Evolutionary conservation across 768 basidiomycete genomes (phyloP).

Genomic region (Arthromyces matolae): DNA sequence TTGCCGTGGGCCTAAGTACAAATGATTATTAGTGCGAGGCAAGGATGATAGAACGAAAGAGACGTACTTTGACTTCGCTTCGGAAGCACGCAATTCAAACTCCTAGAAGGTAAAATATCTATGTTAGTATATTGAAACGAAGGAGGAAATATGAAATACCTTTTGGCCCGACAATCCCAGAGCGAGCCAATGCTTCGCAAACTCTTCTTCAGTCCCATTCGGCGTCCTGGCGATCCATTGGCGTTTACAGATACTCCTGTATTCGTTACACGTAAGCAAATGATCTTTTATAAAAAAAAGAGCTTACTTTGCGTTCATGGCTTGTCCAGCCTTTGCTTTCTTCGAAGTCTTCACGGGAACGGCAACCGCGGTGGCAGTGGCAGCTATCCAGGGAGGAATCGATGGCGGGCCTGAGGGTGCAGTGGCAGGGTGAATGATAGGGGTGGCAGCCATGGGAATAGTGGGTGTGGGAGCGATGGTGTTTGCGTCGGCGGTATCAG

Average conservation of each 20-base stretch:
- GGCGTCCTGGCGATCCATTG: slow-evolving; percentile 1
- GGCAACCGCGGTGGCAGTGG: not conserved
- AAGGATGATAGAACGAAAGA: too few relatives aligned
- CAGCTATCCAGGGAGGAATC: not conserved
- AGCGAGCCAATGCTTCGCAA: slow-evolving; percentile 1
- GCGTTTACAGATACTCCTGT: slow-evolving; percentile 9
- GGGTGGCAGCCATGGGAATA: not conserved
- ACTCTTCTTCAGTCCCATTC: slow-evolving; percentile 3
- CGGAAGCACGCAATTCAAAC: too few relatives aligned
- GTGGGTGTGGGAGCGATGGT: not conserved
- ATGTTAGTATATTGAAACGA: too few relatives aligned
- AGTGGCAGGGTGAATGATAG: too few relatives aligned
- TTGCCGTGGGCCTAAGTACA: too few relatives aligned
- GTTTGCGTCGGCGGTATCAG: not conserved
- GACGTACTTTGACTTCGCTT: too few relatives aligned
- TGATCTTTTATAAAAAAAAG: not conserved
- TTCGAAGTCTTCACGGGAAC: not conserved
- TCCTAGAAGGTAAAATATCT: too few relatives aligned
- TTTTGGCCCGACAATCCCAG: not conserved
- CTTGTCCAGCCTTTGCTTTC: slow-evolving; percentile 6
- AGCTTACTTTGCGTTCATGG: slow-evolving; percentile 9
- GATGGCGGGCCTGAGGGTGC: not conserved
- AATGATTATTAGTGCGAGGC: too few relatives aligned
- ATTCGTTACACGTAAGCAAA: not conserved
- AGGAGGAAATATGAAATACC: too few relatives aligned